Evolutionary conservation across 1,284 basidiomycete species (phyloP).

Genomic region (Moniliella sp.): DNA sequence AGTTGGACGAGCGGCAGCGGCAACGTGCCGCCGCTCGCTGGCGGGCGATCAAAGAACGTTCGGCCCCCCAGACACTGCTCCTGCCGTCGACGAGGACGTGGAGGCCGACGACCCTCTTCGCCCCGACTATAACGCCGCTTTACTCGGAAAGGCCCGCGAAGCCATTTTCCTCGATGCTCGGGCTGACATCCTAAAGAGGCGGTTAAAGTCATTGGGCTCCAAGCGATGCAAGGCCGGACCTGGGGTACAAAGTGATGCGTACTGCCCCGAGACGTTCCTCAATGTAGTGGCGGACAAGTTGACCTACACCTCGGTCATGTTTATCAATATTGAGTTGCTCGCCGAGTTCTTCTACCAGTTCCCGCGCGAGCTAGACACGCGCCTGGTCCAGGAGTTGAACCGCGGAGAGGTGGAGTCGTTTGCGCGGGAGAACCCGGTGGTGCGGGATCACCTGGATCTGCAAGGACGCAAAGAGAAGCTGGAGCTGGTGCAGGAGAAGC

Average conservation of each 20-base stretch:
- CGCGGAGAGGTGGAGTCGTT: slow-evolving; percentile 65
- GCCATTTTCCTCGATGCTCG: slow-evolving; percentile 69
- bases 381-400: slow-evolving; percentile 72
- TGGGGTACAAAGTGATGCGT: slow-evolving; percentile 55
- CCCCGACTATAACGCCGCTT: slow-evolving; percentile 54
- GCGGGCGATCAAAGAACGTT: slow-evolving; percentile 2
- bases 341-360: slow-evolving; percentile 99
- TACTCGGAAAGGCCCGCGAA: slow-evolving; percentile 49
- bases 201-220: slow-evolving; percentile 60
- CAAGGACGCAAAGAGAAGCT: slow-evolving; percentile 92
- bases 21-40: slow-evolving; percentile 40
- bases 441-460: slow-evolving; percentile 70
- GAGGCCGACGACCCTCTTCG: slow-evolving; percentile 37
- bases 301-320: slow-evolving; percentile 85
- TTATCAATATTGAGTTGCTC: slow-evolving; percentile 72
- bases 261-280: slow-evolving; percentile 91
- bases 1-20: slow-evolving; percentile 58
- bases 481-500: slow-evolving; percentile 49
- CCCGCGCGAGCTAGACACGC: slow-evolving; percentile 90
- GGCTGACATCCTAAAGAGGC: slow-evolving; percentile 57
- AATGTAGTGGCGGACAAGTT: slow-evolving; percentile 90
- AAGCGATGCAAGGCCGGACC: slow-evolving; percentile 69
- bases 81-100: slow-evolving; percentile 6
- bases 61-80: background rate
- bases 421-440: slow-evolving; percentile 73